Conservation (phyloP, 2,329 filamentous ascomycete species). For the Clonostachys rhizophaga region DNA sequence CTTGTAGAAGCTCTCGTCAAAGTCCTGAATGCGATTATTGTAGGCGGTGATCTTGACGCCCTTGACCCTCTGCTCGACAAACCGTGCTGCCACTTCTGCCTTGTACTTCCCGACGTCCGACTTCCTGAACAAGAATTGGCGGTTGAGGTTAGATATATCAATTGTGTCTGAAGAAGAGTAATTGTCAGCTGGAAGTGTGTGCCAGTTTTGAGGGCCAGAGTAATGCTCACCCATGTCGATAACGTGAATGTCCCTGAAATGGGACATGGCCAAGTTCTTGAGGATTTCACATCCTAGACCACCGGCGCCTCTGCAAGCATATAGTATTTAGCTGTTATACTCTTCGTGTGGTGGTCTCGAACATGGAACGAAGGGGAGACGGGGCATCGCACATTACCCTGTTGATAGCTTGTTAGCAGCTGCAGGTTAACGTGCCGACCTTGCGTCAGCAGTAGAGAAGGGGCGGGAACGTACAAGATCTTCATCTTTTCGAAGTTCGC, state of each 20-base stretch:
- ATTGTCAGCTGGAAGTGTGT: constrained; percentile 2
- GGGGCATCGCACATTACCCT: constrained; percentile 5
- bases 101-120: constrained; percentile 90
- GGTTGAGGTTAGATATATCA: constrained; percentile 96
- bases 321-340: not conserved
- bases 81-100: constrained; percentile 85
- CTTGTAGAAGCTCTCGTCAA: constrained; percentile 94
- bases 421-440: not conserved
- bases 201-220: not conserved
- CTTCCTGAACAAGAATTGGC: constrained; percentile 92
- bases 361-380: not conserved
- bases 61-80: constrained; percentile 84
- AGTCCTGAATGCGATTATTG: constrained; percentile 94
- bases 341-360: not conserved
- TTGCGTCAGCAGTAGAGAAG: not conserved
- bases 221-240: constrained; percentile 82
- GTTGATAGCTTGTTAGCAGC: not conserved
- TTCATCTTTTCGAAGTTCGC: constrained; percentile 64
- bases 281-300: constrained; percentile 94
- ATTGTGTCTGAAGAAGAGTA: constrained; percentile 72
- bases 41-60: constrained; percentile 92
- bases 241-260: constrained; percentile 95
- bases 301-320: constrained; percentile 69
- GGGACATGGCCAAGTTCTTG: constrained; percentile 91
- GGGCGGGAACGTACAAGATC: constrained; percentile 55